Evolutionary conservation across 169 alveolate species (phyloP), one percentile per base, ranked within the genome.

Genomic region (Plasmodium adleri): DNA sequence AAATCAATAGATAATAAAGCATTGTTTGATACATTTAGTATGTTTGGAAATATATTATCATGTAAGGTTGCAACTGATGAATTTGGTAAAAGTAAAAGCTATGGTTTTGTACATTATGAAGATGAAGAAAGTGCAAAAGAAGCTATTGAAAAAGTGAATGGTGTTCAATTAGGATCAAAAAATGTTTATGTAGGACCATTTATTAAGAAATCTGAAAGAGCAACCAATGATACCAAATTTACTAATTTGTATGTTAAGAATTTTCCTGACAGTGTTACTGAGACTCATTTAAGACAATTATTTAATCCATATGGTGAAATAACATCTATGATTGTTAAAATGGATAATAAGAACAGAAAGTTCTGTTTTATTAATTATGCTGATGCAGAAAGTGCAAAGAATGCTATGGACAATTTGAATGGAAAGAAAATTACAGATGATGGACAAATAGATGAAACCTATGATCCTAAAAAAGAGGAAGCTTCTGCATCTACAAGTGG

Each of bases 31-130:
- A 95, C 99, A 56, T 97, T 98, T 88, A 92, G 98, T 63, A 96
- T 95, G 72, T 98, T 96, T 54, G 99, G 99, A 50, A 95, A 96
- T 72, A 98, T 98, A 52, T 88, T 97, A 58, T 96, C 98, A 43
- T 96, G 99, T 94, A 98, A 98, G 89, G 99, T 96, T n/a, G 98
- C 99, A 12, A 92, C 96, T 3, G 98, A 97, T 76, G 89, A 89
- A 15, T 90, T 92, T 39, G 98, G 98, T 39, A 93, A 92, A 52
- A 95, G 98, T 75, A 94, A 95, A 72, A 99, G 99, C 17, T 98
- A 97, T 75, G 99, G 99, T 10, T 98, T 98, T 60, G 99, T 98
- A n/a, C 99, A 97, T 92, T 98, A 96, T 88, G 97, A 97, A 60
- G 95, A 94, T 39, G 98, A 95, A 54, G 99, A 97, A 50, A 93